Conservation (phyloP, 331 rosid species). For the Phaseolus coccineus region DNA sequence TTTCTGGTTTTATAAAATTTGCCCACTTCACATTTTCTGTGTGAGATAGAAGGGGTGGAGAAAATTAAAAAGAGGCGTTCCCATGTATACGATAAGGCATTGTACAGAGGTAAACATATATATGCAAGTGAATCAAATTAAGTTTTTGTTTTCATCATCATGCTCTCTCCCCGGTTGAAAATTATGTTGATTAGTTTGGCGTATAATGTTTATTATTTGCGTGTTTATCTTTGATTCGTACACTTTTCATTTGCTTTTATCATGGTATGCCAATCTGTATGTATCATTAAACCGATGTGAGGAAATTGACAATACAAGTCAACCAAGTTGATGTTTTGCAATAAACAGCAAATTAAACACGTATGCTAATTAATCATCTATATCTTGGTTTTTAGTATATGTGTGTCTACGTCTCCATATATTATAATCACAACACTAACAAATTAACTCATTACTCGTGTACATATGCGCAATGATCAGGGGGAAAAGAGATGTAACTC, state of each 20-base stretch:
- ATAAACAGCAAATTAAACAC: conserved; percentile 22
- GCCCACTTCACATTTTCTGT: conserved; percentile 33
- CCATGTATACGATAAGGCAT: conserved; percentile 42
- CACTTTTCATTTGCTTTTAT: conserved; percentile 26
- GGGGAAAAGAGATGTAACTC: neutral
- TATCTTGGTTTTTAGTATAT: neutral
- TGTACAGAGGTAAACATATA: conserved; percentile 58
- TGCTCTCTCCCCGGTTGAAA: neutral
- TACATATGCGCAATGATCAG: neutral
- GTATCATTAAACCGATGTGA: conserved; percentile 6
- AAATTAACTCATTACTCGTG: conserved; percentile 10
- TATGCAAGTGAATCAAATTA: conserved; percentile 45
- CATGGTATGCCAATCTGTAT: neutral
- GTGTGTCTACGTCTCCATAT: neutral
- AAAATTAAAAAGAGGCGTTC: conserved; percentile 41
- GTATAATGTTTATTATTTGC: neutral
- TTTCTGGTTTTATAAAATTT: neutral
- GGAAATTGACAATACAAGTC: conserved; percentile 14
- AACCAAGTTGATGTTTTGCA: neutral
- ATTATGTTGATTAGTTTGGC: conserved; percentile 16
- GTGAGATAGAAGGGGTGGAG: conserved; percentile 47
- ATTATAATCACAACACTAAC: neutral
- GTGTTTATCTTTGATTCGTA: conserved; percentile 28
- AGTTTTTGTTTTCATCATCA: conserved; percentile 33
- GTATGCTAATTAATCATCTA: conserved; percentile 3